These are phyloP conservation scores for Calamus simplicifolius DNA, from an alignment of 176 grass and related monocot genomes.

Conservation along the genomic window DNA sequence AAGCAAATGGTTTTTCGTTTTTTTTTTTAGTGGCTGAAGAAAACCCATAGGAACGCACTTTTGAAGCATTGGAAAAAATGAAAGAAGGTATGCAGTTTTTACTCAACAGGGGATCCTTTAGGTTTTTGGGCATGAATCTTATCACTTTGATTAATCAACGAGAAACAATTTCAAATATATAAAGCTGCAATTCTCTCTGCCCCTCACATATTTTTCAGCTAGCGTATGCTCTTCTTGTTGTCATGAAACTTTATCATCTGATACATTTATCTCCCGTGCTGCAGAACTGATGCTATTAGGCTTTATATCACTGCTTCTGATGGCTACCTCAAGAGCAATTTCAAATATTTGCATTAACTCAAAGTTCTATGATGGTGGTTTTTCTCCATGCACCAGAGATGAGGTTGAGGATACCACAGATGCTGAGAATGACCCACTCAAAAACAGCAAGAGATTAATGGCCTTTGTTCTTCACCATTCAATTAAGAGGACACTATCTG, in stretches of 20 bases:
- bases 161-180: background rate
- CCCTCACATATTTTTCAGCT: too few relatives aligned
- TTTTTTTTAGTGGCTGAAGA: constrained; percentile 75
- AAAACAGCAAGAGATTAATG: constrained; percentile 27
- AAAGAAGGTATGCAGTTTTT: constrained; percentile 61
- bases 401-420: constrained; percentile 47
- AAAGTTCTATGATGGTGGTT: constrained; percentile 62
- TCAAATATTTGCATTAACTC: constrained; percentile 86
- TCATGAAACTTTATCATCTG: background rate
- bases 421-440: constrained; percentile 22
- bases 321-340: constrained; percentile 77
- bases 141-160: too few relatives aligned
- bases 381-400: constrained; percentile 71
- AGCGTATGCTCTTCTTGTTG: too few relatives aligned
- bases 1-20: background rate
- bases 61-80: constrained; percentile 93
- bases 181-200: too few relatives aligned
- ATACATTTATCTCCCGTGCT: constrained; percentile 14
- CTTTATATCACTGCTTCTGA: constrained; percentile 86
- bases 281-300: constrained; percentile 94
- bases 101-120: too few relatives aligned
- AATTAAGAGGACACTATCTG: constrained; percentile 45
- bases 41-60: constrained; percentile 70
- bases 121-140: too few relatives aligned
- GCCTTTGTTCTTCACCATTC: constrained; percentile 40